Conservation (phyloP, 257 asterid genomes). For the Cynanchum wilfordii region DNA sequence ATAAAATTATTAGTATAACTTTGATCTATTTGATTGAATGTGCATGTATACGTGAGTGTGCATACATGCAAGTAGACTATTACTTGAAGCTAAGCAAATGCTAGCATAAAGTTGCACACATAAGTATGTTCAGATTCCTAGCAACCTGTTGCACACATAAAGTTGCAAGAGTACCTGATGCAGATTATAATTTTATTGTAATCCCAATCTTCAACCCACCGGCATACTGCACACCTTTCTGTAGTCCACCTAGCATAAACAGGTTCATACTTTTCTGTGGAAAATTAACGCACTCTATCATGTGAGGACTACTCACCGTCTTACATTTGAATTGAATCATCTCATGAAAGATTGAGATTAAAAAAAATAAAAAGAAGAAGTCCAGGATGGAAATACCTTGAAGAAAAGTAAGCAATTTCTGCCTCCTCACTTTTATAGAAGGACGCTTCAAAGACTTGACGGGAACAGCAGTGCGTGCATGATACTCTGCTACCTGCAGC, state of each 20-base stretch:
- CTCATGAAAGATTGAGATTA: background rate
- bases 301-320: slow-evolving; percentile 17
- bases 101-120: background rate
- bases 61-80: background rate
- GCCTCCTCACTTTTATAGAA: slow-evolving; percentile 20
- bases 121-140: background rate
- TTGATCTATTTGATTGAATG: background rate
- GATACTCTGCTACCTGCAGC: slow-evolving; percentile 23
- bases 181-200: slow-evolving; percentile 81
- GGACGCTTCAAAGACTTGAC: slow-evolving; percentile 21
- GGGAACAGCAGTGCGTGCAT: slow-evolving; percentile 14
- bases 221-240: slow-evolving; percentile 99
- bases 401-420: slow-evolving; percentile 22
- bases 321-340: background rate
- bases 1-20: slow-evolving; percentile 15
- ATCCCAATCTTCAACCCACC: slow-evolving; percentile 99
- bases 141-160: background rate
- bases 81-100: background rate
- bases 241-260: slow-evolving; percentile 94
- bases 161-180: slow-evolving; percentile 26
- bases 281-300: slow-evolving; percentile 18
- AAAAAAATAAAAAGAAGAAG: background rate
- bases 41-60: background rate
- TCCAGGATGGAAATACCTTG: slow-evolving; percentile 12
- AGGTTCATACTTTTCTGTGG: slow-evolving; percentile 82